Percentiles rank a stretch among this genome's conserved stretches.
Evolutionary conservation across 352 stramenopile species (phyloP).

Genomic region (Globisporangium recalcitrans): DNA sequence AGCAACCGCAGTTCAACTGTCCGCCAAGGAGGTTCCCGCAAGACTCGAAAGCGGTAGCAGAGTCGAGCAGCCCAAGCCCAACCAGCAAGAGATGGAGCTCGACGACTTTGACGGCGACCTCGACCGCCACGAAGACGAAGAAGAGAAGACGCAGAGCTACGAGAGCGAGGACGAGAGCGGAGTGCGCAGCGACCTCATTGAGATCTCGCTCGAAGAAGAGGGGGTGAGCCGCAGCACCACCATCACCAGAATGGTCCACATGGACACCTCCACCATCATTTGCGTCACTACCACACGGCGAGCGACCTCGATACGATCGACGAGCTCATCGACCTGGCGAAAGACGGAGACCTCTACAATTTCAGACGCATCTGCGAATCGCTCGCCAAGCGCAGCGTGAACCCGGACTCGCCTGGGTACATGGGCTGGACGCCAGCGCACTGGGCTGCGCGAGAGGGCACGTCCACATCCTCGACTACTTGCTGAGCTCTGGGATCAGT

Average conservation of each 20-base stretch:
- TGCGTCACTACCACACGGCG: slow-evolving; percentile 10
- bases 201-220: slow-evolving; percentile 45
- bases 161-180: slow-evolving; percentile 20
- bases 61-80: background rate
- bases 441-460: slow-evolving; percentile 70
- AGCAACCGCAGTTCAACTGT: background rate
- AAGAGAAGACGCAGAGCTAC: slow-evolving; percentile 16
- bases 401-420: slow-evolving; percentile 47
- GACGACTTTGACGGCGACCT: slow-evolving; percentile 9
- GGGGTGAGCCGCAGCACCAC: slow-evolving; percentile 12
- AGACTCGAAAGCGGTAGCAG: background rate
- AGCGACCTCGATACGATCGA: slow-evolving; percentile 49
- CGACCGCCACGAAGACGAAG: slow-evolving; percentile 8
- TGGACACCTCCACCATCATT: background rate
- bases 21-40: background rate
- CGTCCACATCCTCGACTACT: slow-evolving; percentile 55
- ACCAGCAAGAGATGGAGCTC: slow-evolving; percentile 16
- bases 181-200: slow-evolving; percentile 33
- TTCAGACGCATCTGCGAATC: slow-evolving; percentile 45
- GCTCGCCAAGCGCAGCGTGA: slow-evolving; percentile 35
- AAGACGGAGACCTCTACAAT: slow-evolving; percentile 42
- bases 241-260: background rate
- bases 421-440: slow-evolving; percentile 76
- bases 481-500: slow-evolving; percentile 39
- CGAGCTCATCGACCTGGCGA: slow-evolving; percentile 56